A percentile compares a stretch with the other conserved stretches of the same genome.
phyloP scores from a whole-genome alignment of 371 early-diverging fungal species.

The Apophysomyces ossiformis region DNA sequence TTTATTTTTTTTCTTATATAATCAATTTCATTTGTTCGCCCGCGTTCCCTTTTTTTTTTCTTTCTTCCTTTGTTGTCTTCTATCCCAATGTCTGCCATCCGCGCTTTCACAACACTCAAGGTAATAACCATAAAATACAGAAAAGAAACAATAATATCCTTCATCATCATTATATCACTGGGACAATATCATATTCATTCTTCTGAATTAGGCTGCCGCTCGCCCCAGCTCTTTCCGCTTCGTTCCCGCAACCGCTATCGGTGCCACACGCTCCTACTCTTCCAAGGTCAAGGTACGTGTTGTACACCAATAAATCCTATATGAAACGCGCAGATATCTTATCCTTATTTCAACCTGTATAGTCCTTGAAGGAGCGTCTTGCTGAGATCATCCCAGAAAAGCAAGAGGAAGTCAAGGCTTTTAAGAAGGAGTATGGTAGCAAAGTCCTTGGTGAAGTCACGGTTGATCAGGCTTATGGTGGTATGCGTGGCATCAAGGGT shows the following conservation, averaged over 20 bases:
- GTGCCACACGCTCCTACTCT: constrained; percentile 46
- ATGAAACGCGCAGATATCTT: constrained; percentile 10
- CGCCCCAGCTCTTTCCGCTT: constrained; percentile 42
- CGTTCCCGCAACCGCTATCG: constrained; percentile 42
- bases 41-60: constrained; percentile 16
- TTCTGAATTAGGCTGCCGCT: constrained; percentile 31
- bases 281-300: constrained; percentile 48
- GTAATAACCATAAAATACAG: neutral
- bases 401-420: constrained; percentile 92
- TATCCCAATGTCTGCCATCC: constrained; percentile 50
- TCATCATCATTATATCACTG: too few relatives aligned
- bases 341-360: constrained; percentile 10
- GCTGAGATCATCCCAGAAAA: constrained; percentile 92
- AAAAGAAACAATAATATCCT: constrained; percentile 1
- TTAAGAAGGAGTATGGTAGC: constrained; percentile 88
- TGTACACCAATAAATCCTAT: neutral
- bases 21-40: neutral
- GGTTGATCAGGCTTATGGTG: constrained; percentile 97
- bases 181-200: too few relatives aligned
- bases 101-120: constrained; percentile 31
- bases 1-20: constrained; percentile 18
- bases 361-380: constrained; percentile 92
- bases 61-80: constrained; percentile 23
- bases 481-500: constrained; percentile 99
- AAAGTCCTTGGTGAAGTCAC: constrained; percentile 94